Conservation (phyloP, 441 rosid genomes). For the Populus trichocarpa region DNA sequence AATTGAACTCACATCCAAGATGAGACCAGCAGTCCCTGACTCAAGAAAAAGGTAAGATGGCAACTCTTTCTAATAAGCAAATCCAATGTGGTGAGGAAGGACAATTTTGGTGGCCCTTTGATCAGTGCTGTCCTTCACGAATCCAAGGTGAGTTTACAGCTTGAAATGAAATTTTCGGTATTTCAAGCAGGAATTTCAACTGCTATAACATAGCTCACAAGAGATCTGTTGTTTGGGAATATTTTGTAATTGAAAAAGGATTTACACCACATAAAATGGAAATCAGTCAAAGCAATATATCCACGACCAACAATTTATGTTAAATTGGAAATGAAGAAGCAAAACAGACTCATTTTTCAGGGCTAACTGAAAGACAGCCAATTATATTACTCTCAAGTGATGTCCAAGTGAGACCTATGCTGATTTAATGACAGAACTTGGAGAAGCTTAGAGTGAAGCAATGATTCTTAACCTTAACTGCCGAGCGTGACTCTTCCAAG, state of each 20-base stretch:
- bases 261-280: not conserved
- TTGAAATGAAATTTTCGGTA: not conserved
- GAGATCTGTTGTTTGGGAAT: not conserved
- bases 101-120: not conserved
- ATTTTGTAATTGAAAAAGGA: not conserved
- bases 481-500: conserved; percentile 72
- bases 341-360: not conserved
- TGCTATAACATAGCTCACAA: not conserved
- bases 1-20: not conserved
- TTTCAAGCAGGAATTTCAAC: not conserved
- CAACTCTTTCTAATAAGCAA: not conserved
- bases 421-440: not conserved
- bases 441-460: not conserved
- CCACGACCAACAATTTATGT: not conserved
- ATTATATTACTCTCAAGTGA: not conserved
- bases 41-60: not conserved
- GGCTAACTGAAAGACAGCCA: not conserved
- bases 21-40: not conserved
- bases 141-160: not conserved
- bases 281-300: not conserved
- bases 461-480: conserved; percentile 53
- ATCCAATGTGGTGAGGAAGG: not conserved
- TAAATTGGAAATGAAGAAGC: not conserved
- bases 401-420: not conserved
- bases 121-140: not conserved